phyloP scores from a whole-genome alignment of 139 green algal species.

The Picochlorum sp. region DNA sequence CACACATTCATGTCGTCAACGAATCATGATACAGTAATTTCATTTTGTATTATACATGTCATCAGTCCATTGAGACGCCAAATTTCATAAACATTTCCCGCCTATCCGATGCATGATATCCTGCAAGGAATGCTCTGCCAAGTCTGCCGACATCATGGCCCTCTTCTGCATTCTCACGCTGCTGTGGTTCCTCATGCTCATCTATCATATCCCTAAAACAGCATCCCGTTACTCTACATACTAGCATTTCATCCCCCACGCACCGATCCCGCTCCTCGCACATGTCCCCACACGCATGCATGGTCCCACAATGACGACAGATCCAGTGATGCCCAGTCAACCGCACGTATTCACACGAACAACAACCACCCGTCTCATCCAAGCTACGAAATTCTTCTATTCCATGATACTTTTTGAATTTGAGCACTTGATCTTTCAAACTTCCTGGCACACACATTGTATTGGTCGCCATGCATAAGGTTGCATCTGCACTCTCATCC shows the following conservation, averaged over 20 bases:
- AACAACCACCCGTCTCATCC: background rate
- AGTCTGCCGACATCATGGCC: constrained; percentile 16
- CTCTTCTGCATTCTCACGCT: constrained; percentile 10
- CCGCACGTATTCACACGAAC: background rate
- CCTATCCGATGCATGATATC: constrained; percentile 9
- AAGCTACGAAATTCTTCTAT: background rate
- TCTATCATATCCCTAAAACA: constrained; percentile 7
- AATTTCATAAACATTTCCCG: constrained; percentile 6
- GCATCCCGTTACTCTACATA: constrained; percentile 20
- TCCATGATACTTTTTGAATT: background rate
- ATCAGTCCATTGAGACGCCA: constrained; percentile 5
- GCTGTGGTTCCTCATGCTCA: background rate
- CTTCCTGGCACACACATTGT: background rate
- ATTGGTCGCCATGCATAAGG: constrained; percentile 3
- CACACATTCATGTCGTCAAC: background rate
- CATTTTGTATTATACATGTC: background rate
- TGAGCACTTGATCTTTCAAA: background rate
- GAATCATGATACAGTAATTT: background rate
- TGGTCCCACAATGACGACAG: constrained; percentile 2
- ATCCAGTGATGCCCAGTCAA: constrained; percentile 2
- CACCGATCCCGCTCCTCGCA: constrained; percentile 8
- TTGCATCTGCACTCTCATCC: background rate
- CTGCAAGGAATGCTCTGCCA: constrained; percentile 24
- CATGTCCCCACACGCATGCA: constrained; percentile 19
- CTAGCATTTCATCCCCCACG: background rate